Percentiles rank a stretch among this genome's conserved stretches.
Conservation (phyloP, 768 basidiomycete genomes). For the Collybia nuda region DNA sequence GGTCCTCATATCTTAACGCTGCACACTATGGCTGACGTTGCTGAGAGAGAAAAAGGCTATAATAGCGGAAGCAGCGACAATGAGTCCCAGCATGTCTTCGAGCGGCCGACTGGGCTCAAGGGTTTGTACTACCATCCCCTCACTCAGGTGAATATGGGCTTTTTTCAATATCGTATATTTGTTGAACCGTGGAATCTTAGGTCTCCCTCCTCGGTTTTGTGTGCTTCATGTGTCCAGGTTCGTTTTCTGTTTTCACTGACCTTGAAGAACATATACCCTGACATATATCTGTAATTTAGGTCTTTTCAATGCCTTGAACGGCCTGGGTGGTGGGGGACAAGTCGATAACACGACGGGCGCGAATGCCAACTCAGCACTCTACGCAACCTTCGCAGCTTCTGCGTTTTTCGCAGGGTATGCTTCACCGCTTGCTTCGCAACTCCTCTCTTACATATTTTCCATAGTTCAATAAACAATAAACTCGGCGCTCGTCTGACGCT, state of each 20-base stretch:
- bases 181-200: constrained; percentile 11
- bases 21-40: neutral
- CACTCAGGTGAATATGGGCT: constrained; percentile 38
- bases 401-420: constrained; percentile 70
- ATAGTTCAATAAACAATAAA: constrained; percentile 76
- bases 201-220: constrained; percentile 58
- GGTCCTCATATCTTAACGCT: neutral
- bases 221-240: constrained; percentile 46
- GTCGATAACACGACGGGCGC: constrained; percentile 51
- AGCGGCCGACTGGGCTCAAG: constrained; percentile 38
- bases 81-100: constrained; percentile 19
- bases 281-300: constrained; percentile 34
- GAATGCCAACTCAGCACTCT: constrained; percentile 57
- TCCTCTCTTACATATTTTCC: neutral
- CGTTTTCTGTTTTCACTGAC: constrained; percentile 24
- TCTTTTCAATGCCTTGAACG: constrained; percentile 62
- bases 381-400: constrained; percentile 57
- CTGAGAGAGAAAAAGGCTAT: constrained; percentile 19
- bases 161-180: neutral
- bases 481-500: constrained; percentile 78
- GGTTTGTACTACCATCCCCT: constrained; percentile 53
- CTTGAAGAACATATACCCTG: neutral
- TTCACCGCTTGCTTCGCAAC: neutral
- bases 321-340: constrained; percentile 64
- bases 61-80: constrained; percentile 20